Evolutionary conservation across 2,329 filamentous ascomycete species (phyloP), one percentile per base, ranked within the genome.

Genomic region (Aureobasidium sp.): DNA sequence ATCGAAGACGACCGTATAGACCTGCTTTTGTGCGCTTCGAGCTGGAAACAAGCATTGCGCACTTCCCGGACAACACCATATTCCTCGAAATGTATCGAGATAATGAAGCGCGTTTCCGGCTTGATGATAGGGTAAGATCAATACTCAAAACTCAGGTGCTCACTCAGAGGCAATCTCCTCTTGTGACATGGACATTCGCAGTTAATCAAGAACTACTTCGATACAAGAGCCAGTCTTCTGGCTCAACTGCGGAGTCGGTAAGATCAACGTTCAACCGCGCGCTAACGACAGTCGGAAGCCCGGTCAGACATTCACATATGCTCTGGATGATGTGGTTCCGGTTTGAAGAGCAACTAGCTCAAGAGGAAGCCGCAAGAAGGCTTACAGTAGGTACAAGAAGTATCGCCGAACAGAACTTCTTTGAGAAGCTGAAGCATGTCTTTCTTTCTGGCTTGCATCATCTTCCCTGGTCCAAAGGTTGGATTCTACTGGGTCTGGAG

Each of bases 81-180:
- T 91, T 98, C 68, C 84, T 97, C 1, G 83, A 87, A 1, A 80
- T 96, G 0, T 91, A 91, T 69, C 86, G 90, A n/a, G 92, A 90
- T 83, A 90, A 93, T 68, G 91, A 95, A 74, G 84, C 88, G 2
- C 88, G 90, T 10, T 88, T 93, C 50, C 87, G 90, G 29, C 85
- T 96, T 63, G 88, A 94, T 68, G 93, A 97, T 71, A 91, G 93
- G 23, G 88, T 97, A 25, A 89, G 92, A n/a, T 83, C 86, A 8
- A 79, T 93, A 11, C 80, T 95, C 15, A 78, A 85, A 25, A 76
- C 80, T 31, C 75, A 72, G 10, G 71, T 80, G 3, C 71, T 81
- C 1, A 51, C 36, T n/a, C 58, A 55, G 9, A 72, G 71, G 6
- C 56, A 70, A 3, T 74, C 78, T 27, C 78, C 75, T 3, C 70